These are phyloP conservation scores for Gaeumannomyces sp. DNA, from an alignment of 2,329 filamentous ascomycete species.

Conservation along the genomic window DNA sequence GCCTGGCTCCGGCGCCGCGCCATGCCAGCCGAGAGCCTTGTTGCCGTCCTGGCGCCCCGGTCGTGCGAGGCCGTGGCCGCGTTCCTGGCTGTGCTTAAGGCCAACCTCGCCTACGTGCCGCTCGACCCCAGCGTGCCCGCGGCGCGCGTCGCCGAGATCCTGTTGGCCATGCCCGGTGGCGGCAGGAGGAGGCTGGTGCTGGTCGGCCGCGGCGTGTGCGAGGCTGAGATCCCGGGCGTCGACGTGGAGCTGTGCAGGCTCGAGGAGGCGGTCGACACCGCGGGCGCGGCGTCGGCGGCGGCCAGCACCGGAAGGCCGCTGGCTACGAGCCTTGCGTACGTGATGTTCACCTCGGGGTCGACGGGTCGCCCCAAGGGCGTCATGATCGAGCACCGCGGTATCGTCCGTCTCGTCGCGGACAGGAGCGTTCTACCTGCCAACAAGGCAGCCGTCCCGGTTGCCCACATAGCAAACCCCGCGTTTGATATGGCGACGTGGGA, in stretches of 20 bases:
- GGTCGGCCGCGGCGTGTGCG: not conserved
- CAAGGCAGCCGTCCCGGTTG: not conserved
- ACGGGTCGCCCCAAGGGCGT: not conserved
- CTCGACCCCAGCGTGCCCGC: constrained; percentile 44
- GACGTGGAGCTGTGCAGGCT: not conserved
- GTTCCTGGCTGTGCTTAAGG: constrained; percentile 49
- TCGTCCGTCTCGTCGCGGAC: not conserved
- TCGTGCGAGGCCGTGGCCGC: constrained; percentile 51
- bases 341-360: not conserved
- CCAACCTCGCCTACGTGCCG: constrained; percentile 53
- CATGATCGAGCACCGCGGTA: not conserved
- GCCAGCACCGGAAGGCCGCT: not conserved
- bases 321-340: not conserved
- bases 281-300: too few species aligned
- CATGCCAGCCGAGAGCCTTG: not conserved
- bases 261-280: not conserved
- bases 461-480: not conserved
- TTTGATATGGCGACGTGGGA: constrained; percentile 1
- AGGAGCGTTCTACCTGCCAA: not conserved
- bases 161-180: not conserved
- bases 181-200: not conserved
- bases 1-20: constrained; percentile 28
- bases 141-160: not conserved
- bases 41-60: constrained; percentile 12
- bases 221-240: not conserved